Percentiles rank a stretch among this genome's conserved stretches.
Evolutionary conservation across 192 early-diverging fungal genomes (phyloP).

Genomic region (Linnemannia zychae): DNA sequence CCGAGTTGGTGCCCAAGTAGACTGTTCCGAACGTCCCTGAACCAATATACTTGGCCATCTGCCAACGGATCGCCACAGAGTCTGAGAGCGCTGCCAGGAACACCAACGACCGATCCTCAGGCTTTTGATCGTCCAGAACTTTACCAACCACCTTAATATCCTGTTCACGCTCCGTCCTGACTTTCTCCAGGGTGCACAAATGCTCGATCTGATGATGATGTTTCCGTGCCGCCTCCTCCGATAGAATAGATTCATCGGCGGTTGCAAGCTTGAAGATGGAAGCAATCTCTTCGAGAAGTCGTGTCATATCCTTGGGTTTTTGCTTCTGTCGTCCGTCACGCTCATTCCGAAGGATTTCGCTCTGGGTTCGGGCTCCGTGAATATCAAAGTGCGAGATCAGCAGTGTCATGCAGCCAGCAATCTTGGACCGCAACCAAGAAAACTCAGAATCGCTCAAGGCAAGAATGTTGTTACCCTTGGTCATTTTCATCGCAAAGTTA

Average conservation of each 20-base stretch:
- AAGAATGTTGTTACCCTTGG: conserved; percentile 78
- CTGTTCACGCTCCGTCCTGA: conserved; percentile 59
- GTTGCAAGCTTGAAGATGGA: conserved; percentile 51
- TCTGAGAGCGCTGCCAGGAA: conserved; percentile 82
- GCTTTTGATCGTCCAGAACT: conserved; percentile 81
- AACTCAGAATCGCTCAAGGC: conserved; percentile 81
- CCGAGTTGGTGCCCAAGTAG: conserved; percentile 86
- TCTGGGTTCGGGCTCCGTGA: conserved; percentile 69
- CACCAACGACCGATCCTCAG: conserved; percentile 84
- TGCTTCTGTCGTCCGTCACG: conserved; percentile 42
- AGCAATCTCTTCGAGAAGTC: conserved; percentile 39
- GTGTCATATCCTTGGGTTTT: conserved; percentile 31
- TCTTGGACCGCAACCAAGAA: conserved; percentile 74
- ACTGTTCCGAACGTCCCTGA: conserved; percentile 91
- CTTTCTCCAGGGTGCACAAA: conserved; percentile 68
- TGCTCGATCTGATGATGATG: conserved; percentile 35
- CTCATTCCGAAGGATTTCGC: conserved; percentile 51
- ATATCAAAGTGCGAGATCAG: conserved; percentile 88
- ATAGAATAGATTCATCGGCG: conserved; percentile 34
- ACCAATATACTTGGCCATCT: conserved; percentile 86
- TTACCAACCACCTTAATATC: conserved; percentile 76
- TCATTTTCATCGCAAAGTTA: conserved; percentile 85
- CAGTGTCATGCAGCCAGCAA: conserved; percentile 83
- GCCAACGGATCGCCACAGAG: conserved; percentile 89
- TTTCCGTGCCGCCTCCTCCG: conserved; percentile 54